Evolutionary conservation across 257 asterid genomes (phyloP).

Genomic region (Nicotiana obtusifolia): DNA sequence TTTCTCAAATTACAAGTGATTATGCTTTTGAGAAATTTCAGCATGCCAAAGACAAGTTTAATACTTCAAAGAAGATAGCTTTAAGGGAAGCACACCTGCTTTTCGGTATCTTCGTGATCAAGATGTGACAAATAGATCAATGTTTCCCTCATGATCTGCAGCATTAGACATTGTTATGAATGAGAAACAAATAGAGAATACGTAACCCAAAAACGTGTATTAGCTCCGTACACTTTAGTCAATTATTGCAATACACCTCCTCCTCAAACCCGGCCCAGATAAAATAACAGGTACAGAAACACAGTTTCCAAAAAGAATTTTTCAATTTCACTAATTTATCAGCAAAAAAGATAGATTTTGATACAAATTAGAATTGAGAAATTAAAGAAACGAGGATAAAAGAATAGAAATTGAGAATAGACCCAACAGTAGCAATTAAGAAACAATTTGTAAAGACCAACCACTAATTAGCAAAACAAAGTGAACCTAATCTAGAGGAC

Average conservation of each 20-base stretch:
- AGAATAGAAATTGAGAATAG: too few species aligned
- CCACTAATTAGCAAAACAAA: too few species aligned
- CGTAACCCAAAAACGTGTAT: neutral
- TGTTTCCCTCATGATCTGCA: constrained; percentile 98
- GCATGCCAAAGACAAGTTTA: neutral
- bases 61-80: neutral
- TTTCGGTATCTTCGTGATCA: constrained; percentile 97
- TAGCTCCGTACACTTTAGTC: neutral
- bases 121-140: constrained; percentile 94
- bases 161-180: neutral
- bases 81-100: constrained; percentile 49
- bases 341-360: too few species aligned
- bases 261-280: neutral
- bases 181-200: neutral
- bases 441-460: too few species aligned
- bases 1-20: neutral
- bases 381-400: too few species aligned
- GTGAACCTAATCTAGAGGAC: too few species aligned
- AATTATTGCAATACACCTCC: neutral
- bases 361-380: too few species aligned
- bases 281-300: neutral
- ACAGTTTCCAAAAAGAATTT: neutral
- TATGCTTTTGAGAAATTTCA: too few species aligned
- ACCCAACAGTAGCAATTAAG: too few species aligned
- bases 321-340: neutral